Percentiles rank a stretch among this genome's conserved stretches.
phyloP scores from a whole-genome alignment of 306 rosid species.

The Rosa multiflora region DNA sequence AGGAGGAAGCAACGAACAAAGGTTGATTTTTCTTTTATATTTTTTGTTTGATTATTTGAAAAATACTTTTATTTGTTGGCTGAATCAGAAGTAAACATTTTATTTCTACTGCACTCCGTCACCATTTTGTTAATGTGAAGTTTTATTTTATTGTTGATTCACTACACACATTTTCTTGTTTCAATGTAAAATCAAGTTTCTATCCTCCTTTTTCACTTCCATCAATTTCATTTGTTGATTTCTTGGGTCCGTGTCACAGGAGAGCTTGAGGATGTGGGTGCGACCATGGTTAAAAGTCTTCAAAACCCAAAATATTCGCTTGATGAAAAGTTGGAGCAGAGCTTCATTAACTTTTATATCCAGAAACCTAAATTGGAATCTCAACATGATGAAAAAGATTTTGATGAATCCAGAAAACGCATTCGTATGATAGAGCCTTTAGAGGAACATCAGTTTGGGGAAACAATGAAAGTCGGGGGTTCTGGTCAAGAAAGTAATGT shows the following conservation, averaged over 20 bases:
- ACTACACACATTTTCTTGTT: background rate
- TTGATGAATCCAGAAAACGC: constrained; percentile 33
- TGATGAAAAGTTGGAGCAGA: constrained; percentile 77
- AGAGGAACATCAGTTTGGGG: constrained; percentile 32
- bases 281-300: constrained; percentile 71
- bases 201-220: constrained; percentile 5
- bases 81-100: background rate
- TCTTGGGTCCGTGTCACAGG: constrained; percentile 44
- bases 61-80: background rate
- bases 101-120: background rate
- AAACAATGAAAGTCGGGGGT: constrained; percentile 30
- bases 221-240: constrained; percentile 16
- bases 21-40: constrained; percentile 44
- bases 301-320: constrained; percentile 75
- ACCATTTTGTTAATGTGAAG: background rate
- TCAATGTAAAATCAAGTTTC: background rate
- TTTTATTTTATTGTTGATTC: background rate
- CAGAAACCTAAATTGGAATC: constrained; percentile 44
- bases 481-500: constrained; percentile 37
- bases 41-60: background rate
- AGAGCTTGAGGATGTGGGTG: constrained; percentile 74
- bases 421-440: constrained; percentile 28
- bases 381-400: constrained; percentile 25
- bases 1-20: constrained; percentile 40
- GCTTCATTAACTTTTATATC: constrained; percentile 55